Evolutionary conservation across 2,329 filamentous ascomycete species (phyloP).

Genomic region (Colletotrichum tropicicola): DNA sequence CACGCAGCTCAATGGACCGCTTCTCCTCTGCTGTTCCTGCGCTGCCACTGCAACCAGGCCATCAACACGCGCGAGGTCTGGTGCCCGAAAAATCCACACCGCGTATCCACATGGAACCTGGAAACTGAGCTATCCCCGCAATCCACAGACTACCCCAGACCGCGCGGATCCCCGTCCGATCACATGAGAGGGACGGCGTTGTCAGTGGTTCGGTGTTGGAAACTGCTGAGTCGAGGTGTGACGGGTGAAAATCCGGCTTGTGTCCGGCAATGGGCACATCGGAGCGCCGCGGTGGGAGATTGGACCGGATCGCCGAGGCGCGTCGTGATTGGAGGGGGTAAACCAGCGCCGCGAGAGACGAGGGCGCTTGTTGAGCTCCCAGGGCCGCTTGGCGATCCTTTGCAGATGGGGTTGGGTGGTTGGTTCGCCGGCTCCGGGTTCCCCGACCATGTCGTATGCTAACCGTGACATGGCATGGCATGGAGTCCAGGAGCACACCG

Average conservation of each 20-base stretch:
- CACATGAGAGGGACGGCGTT: constrained; percentile 8
- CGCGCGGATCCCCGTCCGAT: constrained; percentile 11
- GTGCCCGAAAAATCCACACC: background rate
- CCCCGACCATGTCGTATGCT: constrained; percentile 10
- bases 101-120: background rate
- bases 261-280: background rate
- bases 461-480: no score
- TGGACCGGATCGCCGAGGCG: constrained; percentile 19
- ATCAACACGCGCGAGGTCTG: background rate
- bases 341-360: background rate
- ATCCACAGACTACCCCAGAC: constrained; percentile 19
- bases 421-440: constrained; percentile 13
- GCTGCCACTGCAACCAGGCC: background rate
- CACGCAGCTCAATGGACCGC: background rate
- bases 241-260: background rate
- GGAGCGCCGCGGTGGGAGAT: constrained; percentile 3
- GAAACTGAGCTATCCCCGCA: constrained; percentile 18
- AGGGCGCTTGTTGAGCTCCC: background rate
- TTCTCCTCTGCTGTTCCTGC: no score
- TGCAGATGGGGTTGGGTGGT: background rate
- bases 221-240: background rate
- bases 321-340: constrained; percentile 26
- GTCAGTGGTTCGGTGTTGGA: background rate
- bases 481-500: background rate
- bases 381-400: background rate